Conservation (phyloP, 495 filamentous ascomycete species). For the Letharia columbiana region DNA sequence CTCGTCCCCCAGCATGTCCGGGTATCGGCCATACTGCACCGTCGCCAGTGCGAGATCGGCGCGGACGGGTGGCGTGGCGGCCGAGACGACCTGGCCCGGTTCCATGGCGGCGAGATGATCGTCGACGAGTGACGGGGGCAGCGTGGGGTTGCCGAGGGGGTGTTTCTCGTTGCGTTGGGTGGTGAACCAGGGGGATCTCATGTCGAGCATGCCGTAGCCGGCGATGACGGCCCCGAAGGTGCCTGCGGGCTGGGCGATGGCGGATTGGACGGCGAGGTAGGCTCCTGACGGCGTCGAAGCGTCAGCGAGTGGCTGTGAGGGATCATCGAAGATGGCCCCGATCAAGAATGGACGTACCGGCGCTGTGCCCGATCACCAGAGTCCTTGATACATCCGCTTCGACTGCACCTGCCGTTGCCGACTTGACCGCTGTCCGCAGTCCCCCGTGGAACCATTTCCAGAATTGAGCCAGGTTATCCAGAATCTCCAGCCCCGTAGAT, state of each 20-base stretch:
- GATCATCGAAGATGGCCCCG: no score
- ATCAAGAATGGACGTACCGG: background rate
- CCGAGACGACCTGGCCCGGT: background rate
- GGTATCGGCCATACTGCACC: background rate
- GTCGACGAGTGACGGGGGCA: background rate
- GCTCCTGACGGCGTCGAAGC: background rate
- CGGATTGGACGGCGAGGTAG: conserved; percentile 1
- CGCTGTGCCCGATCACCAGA: background rate
- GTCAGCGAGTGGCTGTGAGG: no score
- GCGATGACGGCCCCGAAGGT: background rate
- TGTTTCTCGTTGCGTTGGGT: background rate
- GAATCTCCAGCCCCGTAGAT: background rate
- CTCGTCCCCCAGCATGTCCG: background rate
- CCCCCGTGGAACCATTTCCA: background rate
- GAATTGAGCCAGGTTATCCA: background rate
- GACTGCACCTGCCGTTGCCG: background rate
- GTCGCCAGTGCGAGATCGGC: background rate
- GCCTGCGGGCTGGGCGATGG: background rate
- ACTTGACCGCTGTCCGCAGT: background rate
- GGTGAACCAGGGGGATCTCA: background rate
- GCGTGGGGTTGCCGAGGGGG: background rate
- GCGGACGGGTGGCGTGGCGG: background rate
- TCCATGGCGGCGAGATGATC: background rate
- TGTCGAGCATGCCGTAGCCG: background rate
- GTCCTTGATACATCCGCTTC: background rate